phyloP scores from a whole-genome alignment of 169 alveolate species.

The Nephromyces sp. region DNA sequence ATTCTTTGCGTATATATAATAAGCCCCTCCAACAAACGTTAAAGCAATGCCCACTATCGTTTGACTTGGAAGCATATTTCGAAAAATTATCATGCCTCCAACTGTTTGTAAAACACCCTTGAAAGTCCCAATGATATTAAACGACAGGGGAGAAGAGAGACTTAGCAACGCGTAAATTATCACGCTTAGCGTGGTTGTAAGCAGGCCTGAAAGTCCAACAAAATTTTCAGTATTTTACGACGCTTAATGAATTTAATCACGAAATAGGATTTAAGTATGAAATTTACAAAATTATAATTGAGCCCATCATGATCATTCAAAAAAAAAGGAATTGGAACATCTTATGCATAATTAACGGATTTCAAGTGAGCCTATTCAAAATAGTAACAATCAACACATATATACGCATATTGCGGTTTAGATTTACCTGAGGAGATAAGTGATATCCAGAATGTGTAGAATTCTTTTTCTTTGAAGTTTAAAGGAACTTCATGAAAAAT shows the following conservation, averaged over 20 bases:
- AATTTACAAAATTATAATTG: too few relatives aligned
- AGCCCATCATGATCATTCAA: not conserved
- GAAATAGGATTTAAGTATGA: too few relatives aligned
- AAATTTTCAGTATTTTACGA: too few relatives aligned
- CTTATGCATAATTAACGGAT: not conserved
- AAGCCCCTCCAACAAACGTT: too few relatives aligned
- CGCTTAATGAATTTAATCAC: too few relatives aligned
- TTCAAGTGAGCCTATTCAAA: not conserved
- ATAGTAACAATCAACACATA: not conserved
- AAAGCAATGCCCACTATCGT: slow-evolving; percentile 34
- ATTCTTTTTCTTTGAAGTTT: not conserved
- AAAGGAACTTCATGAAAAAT: slow-evolving; percentile 8
- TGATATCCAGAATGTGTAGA: not conserved
- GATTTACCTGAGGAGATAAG: slow-evolving; percentile 1
- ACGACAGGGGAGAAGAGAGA: slow-evolving; percentile 29
- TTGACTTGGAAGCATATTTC: slow-evolving; percentile 23
- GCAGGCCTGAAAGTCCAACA: not conserved
- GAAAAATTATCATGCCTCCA: slow-evolving; percentile 39
- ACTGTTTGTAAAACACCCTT: slow-evolving; percentile 44
- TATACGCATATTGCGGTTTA: not conserved
- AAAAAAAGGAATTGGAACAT: slow-evolving; percentile 1
- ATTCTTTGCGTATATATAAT: too few relatives aligned
- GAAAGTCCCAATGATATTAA: slow-evolving; percentile 40
- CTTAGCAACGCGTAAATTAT: not conserved
- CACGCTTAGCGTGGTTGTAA: not conserved